Evolutionary conservation across 1,284 basidiomycete genomes (phyloP).

Genomic region (Chalciporus piperatoides): DNA sequence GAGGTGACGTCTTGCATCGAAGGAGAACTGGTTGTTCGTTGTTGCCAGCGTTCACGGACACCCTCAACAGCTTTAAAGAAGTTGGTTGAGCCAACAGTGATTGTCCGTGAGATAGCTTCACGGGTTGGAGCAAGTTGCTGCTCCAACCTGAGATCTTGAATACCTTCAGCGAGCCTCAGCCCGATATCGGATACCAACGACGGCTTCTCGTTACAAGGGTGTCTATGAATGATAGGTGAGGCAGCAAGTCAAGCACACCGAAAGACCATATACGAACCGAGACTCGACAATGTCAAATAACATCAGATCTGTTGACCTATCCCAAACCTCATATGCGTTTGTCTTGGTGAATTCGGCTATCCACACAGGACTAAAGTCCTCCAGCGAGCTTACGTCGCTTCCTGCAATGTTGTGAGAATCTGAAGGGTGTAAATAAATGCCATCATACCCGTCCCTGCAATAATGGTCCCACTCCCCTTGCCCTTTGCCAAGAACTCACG

Average conservation of each 20-base stretch:
- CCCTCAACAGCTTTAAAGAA: conserved; percentile 88
- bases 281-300: conserved; percentile 93
- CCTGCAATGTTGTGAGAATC: conserved; percentile 26
- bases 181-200: conserved; percentile 88
- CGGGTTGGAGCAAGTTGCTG: conserved; percentile 86
- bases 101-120: conserved; percentile 76
- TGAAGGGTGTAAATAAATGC: neutral
- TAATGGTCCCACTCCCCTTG: conserved; percentile 57
- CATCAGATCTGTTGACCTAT: conserved; percentile 80
- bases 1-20: conserved; percentile 28
- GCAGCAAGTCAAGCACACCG: conserved; percentile 2
- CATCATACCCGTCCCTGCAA: conserved; percentile 54
- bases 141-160: conserved; percentile 87
- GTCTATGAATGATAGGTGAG: conserved; percentile 41
- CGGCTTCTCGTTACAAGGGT: conserved; percentile 86
- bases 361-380: conserved; percentile 84
- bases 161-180: conserved; percentile 81
- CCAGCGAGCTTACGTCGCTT: conserved; percentile 46
- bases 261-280: conserved; percentile 45
- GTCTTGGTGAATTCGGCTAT: conserved; percentile 81
- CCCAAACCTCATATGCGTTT: conserved; percentile 84
- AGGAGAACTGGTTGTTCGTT: conserved; percentile 41
- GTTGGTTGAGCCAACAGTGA: conserved; percentile 72
- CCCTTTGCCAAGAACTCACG: conserved; percentile 74
- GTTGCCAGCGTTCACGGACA: conserved; percentile 70